These are phyloP conservation scores for Rubia tinctorum DNA, from an alignment of 305 asterid genomes.

Conservation along the genomic window DNA sequence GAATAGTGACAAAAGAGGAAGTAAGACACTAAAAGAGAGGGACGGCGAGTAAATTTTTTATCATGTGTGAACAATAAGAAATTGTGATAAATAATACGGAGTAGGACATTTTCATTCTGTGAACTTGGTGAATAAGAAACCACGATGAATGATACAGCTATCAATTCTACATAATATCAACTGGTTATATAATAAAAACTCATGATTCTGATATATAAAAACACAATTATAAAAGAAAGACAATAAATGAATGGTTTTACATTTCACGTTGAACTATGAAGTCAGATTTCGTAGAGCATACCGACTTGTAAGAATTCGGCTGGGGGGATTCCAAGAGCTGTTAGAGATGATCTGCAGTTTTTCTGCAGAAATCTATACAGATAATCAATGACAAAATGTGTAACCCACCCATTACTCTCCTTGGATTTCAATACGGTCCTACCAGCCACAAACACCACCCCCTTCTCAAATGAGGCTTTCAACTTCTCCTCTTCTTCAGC, in stretches of 20 bases:
- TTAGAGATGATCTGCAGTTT: conserved; percentile 16
- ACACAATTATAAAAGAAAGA: too few species aligned
- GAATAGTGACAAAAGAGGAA: too few species aligned
- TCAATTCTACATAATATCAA: too few species aligned
- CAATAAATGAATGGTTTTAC: background rate
- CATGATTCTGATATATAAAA: too few species aligned
- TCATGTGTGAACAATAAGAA: too few species aligned
- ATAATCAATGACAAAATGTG: conserved; percentile 12
- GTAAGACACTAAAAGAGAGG: too few species aligned
- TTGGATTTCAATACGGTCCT: conserved; percentile 21
- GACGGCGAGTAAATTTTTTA: too few species aligned
- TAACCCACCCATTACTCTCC: conserved; percentile 20
- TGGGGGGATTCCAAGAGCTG: conserved; percentile 25
- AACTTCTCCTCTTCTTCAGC: conserved; percentile 9
- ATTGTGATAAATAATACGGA: too few species aligned
- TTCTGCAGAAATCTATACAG: conserved; percentile 20
- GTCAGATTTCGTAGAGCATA: conserved; percentile 20
- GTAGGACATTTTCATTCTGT: too few species aligned
- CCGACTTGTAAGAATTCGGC: conserved; percentile 20
- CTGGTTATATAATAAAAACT: too few species aligned
- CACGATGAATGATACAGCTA: too few species aligned
- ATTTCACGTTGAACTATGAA: background rate
- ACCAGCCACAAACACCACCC: conserved; percentile 18
- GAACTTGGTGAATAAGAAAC: too few species aligned
- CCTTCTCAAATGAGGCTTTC: background rate